Evolutionary conservation across 2,329 filamentous ascomycete genomes (phyloP).

Genomic region (Penicillium occitanis): DNA sequence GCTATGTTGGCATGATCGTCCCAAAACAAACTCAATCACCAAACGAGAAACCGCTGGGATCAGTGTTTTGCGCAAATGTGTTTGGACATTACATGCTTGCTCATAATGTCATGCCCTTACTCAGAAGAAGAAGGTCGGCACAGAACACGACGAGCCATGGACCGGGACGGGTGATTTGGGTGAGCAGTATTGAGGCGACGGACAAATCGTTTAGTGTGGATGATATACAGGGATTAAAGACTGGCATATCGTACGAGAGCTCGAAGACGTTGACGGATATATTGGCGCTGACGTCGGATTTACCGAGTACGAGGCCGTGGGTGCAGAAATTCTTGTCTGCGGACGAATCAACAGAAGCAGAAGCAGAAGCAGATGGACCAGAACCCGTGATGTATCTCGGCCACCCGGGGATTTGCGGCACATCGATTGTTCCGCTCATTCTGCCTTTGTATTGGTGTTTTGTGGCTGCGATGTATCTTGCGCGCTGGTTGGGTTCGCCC

Average conservation of each 20-base stretch:
- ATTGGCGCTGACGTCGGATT: constrained; percentile 68
- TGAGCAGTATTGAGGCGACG: constrained; percentile 75
- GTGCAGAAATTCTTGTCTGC: constrained; percentile 57
- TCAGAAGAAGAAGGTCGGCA: constrained; percentile 55
- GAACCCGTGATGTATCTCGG: constrained; percentile 69
- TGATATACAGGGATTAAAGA: constrained; percentile 74
- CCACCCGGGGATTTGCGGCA: constrained; percentile 85
- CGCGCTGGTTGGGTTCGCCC: constrained; percentile 75
- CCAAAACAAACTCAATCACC: constrained; percentile 50
- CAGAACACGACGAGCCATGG: constrained; percentile 25
- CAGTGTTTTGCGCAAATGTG: constrained; percentile 86
- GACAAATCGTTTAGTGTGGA: constrained; percentile 57
- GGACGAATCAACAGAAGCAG: not conserved
- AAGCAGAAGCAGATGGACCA: constrained; percentile 7
- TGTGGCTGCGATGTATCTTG: constrained; percentile 65
- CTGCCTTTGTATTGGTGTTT: constrained; percentile 70
- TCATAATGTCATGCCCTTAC: constrained; percentile 74
- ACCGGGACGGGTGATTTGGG: constrained; percentile 76
- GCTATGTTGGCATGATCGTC: constrained; percentile 56
- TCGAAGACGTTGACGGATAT: constrained; percentile 86
- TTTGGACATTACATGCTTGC: constrained; percentile 93
- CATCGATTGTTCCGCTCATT: constrained; percentile 74
- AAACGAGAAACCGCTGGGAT: constrained; percentile 64
- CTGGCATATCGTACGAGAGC: constrained; percentile 72
- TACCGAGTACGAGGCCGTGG: constrained; percentile 63